Evolutionary conservation across 371 early-diverging fungal genomes (phyloP).

Genomic region (Synchytrium microbalum): DNA sequence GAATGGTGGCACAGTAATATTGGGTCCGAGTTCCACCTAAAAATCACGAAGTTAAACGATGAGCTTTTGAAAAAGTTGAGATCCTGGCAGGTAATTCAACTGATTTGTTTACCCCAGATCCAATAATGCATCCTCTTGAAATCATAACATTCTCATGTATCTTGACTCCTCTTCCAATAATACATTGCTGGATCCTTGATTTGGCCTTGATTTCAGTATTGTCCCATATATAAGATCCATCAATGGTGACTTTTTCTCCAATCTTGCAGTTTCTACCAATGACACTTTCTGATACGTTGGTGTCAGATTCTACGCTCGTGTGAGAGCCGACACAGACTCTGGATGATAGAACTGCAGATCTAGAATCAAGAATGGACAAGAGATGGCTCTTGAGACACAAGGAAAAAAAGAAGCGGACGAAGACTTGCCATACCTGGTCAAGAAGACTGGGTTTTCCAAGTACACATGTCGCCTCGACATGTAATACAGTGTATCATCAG

Average conservation of each 20-base stretch:
- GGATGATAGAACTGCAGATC: slow-evolving; percentile 68
- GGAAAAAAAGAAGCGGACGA: not conserved
- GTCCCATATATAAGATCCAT: slow-evolving; percentile 82
- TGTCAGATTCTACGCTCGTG: slow-evolving; percentile 66
- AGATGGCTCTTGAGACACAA: not conserved
- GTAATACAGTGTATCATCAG: slow-evolving; percentile 57
- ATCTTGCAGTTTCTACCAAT: slow-evolving; percentile 80
- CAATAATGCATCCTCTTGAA: slow-evolving; percentile 31
- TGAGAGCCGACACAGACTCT: slow-evolving; percentile 75
- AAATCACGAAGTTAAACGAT: too few relatives aligned
- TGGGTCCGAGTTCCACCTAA: slow-evolving; percentile 69
- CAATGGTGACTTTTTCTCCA: slow-evolving; percentile 61
- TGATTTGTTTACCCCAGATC: slow-evolving; percentile 49
- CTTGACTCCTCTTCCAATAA: slow-evolving; percentile 63
- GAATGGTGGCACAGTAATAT: slow-evolving; percentile 56
- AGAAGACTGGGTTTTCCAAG: slow-evolving; percentile 65
- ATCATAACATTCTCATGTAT: slow-evolving; percentile 51
- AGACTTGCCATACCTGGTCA: slow-evolving; percentile 42
- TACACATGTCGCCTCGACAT: slow-evolving; percentile 74
- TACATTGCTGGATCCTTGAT: slow-evolving; percentile 54
- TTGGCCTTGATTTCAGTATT: slow-evolving; percentile 57
- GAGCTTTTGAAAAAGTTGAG: too few relatives aligned
- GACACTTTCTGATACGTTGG: slow-evolving; percentile 62
- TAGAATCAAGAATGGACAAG: too few relatives aligned
- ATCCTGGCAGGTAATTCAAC: too few relatives aligned